Base-by-base conservation (phyloP, 345 rosid species). In the Citrus glauca region DNA sequence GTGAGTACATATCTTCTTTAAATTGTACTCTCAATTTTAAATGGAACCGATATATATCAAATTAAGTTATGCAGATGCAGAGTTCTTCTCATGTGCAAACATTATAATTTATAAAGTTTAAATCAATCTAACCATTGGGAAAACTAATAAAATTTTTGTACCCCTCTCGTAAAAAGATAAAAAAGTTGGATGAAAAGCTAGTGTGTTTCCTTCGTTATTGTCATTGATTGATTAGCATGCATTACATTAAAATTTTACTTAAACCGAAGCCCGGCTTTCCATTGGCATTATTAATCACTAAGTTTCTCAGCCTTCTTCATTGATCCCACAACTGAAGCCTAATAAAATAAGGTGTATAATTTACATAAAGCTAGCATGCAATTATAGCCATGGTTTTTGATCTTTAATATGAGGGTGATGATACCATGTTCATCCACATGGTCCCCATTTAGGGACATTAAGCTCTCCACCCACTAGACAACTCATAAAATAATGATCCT, bases 381-480 rank as follows among this genome's bases (percentile, higher is more conserved):
- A 82, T 78, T 71, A 81, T 81, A 48, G 42, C 61, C 48, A 63
- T 6, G 53, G 79, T 74, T 73, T 77, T 64, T 27, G 25, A 62
- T 62, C 50, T 55, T 50, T 71, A 62, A 59, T 38, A 55, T n/a
- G 42, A 72, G 68, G 68, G 79, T 76, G 71, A 82, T 80, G 69
- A 69, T 75, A 67, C 61, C 78, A 85, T 80, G 83, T 79, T 85
- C 81, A 83, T 80, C 84, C 88, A 80, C 88, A 74, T 88, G 90
- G 88, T 81, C 90, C 90, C 86, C 86, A 72, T 38, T 66, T 38
- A 68, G 84, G 79, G 79, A 57, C 79, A 72, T 79, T 48, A 50
- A 84, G 84, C 86, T 66, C 66, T 73, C 87, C 79, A 83, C 86
- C 86, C 79, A 80, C 85, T 78, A 45, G 84, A 82, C 87, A 86